Evolutionary conservation across 257 asterid genomes (phyloP).

Genomic region (Fraxinus cuspidata): DNA sequence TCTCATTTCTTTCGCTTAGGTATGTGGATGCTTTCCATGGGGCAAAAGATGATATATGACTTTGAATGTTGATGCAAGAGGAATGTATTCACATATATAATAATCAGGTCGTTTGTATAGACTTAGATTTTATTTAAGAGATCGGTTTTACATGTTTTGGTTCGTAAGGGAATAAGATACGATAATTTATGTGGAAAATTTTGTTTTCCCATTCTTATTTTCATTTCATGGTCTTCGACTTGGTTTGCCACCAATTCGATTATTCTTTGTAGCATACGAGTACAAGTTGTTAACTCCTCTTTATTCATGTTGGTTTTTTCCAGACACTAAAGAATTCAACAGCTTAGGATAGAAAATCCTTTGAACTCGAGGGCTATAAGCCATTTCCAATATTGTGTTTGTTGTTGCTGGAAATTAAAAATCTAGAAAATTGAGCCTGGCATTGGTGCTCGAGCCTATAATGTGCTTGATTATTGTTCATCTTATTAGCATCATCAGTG

Average conservation of each 20-base stretch:
- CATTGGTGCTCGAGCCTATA: background rate
- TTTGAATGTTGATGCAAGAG: background rate
- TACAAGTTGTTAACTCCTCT: background rate
- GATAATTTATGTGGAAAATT: background rate
- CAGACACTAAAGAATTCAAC: background rate
- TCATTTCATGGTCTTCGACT: background rate
- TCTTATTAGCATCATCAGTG: too few relatives aligned
- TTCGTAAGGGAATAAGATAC: background rate
- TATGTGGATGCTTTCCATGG: constrained; percentile 65
- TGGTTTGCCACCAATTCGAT: background rate
- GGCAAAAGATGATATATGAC: constrained; percentile 34
- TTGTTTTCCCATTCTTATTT: background rate
- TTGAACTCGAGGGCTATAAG: background rate
- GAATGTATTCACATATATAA: background rate
- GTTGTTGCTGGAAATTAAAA: too few relatives aligned
- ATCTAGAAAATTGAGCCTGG: background rate
- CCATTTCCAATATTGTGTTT: background rate
- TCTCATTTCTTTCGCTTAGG: constrained; percentile 33
- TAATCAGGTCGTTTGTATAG: constrained; percentile 18
- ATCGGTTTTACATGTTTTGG: background rate
- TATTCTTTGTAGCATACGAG: constrained; percentile 4
- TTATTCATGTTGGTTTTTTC: background rate
- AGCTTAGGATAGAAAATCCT: too few relatives aligned
- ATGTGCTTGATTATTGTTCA: too few relatives aligned
- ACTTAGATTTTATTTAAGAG: background rate